A percentile compares a stretch with the other conserved stretches of the same genome.
Evolutionary conservation across 345 rosid genomes (phyloP).

Genomic region (Linum trigynum): DNA sequence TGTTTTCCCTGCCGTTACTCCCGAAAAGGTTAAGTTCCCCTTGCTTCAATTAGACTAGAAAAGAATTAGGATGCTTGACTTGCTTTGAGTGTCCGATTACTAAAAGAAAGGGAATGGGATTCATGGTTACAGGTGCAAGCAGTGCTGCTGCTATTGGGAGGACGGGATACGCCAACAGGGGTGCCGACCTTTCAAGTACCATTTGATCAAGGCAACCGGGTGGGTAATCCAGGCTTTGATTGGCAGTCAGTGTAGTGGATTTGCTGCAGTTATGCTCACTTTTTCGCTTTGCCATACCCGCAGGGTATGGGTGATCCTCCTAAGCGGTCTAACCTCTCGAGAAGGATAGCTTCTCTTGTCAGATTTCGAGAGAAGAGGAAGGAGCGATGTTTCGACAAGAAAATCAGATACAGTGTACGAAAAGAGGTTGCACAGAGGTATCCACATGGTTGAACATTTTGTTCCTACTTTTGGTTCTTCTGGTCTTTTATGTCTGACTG

Average conservation of each 20-base stretch:
- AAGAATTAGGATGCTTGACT: no score
- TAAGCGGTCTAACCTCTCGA: slow-evolving; percentile 25
- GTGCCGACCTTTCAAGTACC: slow-evolving; percentile 27
- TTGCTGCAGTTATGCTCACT: background rate
- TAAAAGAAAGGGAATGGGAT: background rate
- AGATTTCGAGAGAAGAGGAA: slow-evolving; percentile 40
- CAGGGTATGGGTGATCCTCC: slow-evolving; percentile 29
- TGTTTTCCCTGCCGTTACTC: slow-evolving; percentile 59
- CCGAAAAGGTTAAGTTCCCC: slow-evolving; percentile 35
- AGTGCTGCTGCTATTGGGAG: slow-evolving; percentile 38
- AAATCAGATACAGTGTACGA: slow-evolving; percentile 32
- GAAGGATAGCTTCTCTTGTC: slow-evolving; percentile 34
- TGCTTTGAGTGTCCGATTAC: no score
- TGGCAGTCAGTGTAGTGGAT: background rate
- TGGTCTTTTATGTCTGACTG: no score
- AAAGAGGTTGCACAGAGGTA: slow-evolving; percentile 44
- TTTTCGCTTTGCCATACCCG: slow-evolving; percentile 2
- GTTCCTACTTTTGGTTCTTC: background rate
- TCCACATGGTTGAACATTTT: background rate
- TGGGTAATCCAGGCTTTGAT: background rate
- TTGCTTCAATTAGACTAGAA: no score
- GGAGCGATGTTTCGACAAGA: slow-evolving; percentile 40
- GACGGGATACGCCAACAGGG: slow-evolving; percentile 35
- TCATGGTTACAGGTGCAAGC: slow-evolving; percentile 33
- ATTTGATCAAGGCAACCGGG: slow-evolving; percentile 12